A percentile compares a stretch with the other conserved stretches of the same genome.
Evolutionary conservation across 1,284 basidiomycete species (phyloP).

Genomic region (Papiliotrema laurentii): DNA sequence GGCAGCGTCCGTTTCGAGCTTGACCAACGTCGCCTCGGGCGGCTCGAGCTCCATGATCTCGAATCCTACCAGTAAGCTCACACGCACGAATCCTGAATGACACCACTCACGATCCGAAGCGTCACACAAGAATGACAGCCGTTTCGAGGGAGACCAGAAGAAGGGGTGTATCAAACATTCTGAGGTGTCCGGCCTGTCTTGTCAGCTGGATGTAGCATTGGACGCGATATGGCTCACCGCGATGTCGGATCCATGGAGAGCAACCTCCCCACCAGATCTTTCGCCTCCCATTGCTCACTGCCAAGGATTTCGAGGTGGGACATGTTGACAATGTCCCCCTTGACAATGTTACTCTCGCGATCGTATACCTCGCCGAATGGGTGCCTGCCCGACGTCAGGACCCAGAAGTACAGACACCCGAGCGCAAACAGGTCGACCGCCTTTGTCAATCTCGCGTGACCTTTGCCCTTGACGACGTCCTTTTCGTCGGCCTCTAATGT

Average conservation of each 20-base stretch:
- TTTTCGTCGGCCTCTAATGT: slow-evolving; percentile 12
- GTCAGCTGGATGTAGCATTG: background rate
- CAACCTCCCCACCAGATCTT: slow-evolving; percentile 71
- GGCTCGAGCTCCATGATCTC: slow-evolving; percentile 96
- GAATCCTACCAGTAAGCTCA: slow-evolving; percentile 52
- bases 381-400: slow-evolving; percentile 78
- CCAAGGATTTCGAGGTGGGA: slow-evolving; percentile 69
- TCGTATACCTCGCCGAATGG: slow-evolving; percentile 88
- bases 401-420: slow-evolving; percentile 89
- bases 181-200: slow-evolving; percentile 75
- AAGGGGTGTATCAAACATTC: slow-evolving; percentile 86
- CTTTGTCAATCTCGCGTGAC: slow-evolving; percentile 68
- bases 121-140: slow-evolving; percentile 90
- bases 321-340: slow-evolving; percentile 63
- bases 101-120: slow-evolving; percentile 70
- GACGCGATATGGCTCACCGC: slow-evolving; percentile 54
- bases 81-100: background rate
- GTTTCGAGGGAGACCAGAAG: slow-evolving; percentile 87
- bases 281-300: slow-evolving; percentile 85
- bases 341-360: slow-evolving; percentile 85
- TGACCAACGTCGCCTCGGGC: slow-evolving; percentile 67
- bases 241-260: slow-evolving; percentile 66
- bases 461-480: slow-evolving; percentile 13
- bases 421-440: slow-evolving; percentile 91
- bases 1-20: slow-evolving; percentile 66